Percentiles rank a stretch among this genome's conserved stretches.
Conservation (phyloP, 495 filamentous ascomycete species). For the Aspergillus homomorphus region DNA sequence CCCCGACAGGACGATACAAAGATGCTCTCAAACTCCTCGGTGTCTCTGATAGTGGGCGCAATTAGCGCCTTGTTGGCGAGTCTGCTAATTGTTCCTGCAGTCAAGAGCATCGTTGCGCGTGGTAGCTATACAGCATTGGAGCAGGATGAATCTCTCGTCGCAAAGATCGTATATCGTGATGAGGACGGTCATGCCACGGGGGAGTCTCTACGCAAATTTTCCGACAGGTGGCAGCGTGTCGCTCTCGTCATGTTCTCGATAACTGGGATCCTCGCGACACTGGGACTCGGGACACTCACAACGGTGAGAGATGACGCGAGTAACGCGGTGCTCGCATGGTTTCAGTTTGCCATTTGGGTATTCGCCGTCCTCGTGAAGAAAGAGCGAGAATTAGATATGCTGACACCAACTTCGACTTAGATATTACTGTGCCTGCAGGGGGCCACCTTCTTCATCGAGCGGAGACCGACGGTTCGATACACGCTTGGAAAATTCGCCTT, state of each 20-base stretch:
- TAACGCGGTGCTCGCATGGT: not conserved
- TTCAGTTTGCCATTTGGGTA: not conserved
- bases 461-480: constrained; percentile 29
- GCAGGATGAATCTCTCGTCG: not conserved
- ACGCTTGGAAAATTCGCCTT: constrained; percentile 29
- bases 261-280: not conserved
- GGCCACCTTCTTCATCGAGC: constrained; percentile 34
- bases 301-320: not conserved
- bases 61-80: not conserved
- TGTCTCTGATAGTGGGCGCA: not conserved
- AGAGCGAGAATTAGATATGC: no score
- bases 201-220: not conserved
- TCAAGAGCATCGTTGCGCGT: not conserved
- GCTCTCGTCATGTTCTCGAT: not conserved
- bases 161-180: not conserved
- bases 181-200: not conserved
- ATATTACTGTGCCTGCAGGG: constrained; percentile 30
- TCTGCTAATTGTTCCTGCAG: not conserved
- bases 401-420: constrained; percentile 11
- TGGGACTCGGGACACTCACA: not conserved
- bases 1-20: not conserved
- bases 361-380: no score
- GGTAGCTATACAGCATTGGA: not conserved
- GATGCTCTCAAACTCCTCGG: not conserved
- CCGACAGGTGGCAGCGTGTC: not conserved